Evolutionary conservation across 1,139 yeast species (phyloP).

Genomic region (Kodamaea plutei): DNA sequence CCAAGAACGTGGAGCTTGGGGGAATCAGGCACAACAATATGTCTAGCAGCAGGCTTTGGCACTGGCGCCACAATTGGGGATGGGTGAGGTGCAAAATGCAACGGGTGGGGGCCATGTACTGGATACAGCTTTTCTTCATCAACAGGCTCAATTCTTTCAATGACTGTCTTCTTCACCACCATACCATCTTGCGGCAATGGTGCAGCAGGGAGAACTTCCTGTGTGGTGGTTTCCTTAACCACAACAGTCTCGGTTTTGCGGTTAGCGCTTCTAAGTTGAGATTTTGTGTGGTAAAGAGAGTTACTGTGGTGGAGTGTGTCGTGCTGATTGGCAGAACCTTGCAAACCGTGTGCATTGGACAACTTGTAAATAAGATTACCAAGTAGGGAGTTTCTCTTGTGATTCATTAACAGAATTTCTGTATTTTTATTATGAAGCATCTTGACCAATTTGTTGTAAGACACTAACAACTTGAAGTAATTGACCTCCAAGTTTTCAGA

Average conservation of each 20-base stretch:
- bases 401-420: constrained; percentile 10
- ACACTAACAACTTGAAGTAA: constrained; percentile 11
- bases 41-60: constrained; percentile 3
- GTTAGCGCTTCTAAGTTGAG: constrained; percentile 1
- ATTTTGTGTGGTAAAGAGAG: constrained; percentile 5
- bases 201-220: constrained; percentile 1
- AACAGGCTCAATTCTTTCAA: constrained; percentile 1
- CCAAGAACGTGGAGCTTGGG: background rate
- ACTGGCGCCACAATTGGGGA: constrained; percentile 4
- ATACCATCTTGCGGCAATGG: constrained; percentile 1
- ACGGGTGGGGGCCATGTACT: constrained; percentile 2
- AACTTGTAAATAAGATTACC: constrained; percentile 8
- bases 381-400: constrained; percentile 7
- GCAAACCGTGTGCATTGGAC: constrained; percentile 6
- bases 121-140: background rate
- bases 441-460: constrained; percentile 10
- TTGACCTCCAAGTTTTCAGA: constrained; percentile 9
- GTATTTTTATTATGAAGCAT: constrained; percentile 10
- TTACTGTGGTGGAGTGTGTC: constrained; percentile 4
- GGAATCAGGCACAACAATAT: constrained; percentile 6
- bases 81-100: constrained; percentile 2
- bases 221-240: background rate
- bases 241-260: background rate
- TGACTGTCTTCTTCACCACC: constrained; percentile 1
- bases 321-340: constrained; percentile 2